phyloP scores from a whole-genome alignment of 1,284 basidiomycete species.

The Malassezia globosa region DNA sequence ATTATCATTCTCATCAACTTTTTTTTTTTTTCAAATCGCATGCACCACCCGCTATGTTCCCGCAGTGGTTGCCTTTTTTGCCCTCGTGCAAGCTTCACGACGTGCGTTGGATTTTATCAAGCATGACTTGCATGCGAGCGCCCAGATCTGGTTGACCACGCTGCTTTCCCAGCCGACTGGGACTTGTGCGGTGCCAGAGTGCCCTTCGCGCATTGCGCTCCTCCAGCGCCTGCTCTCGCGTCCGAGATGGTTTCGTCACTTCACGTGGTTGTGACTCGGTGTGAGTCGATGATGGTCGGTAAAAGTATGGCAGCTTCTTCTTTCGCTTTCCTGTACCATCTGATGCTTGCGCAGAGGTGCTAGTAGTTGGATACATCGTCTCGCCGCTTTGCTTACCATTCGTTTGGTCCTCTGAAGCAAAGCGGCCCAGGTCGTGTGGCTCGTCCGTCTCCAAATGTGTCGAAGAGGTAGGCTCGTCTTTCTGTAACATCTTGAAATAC shows the following conservation, averaged over 20 bases:
- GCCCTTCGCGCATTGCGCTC: constrained; percentile 28
- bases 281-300: constrained; percentile 3
- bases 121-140: constrained; percentile 41
- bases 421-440: constrained; percentile 15
- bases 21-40: too few relatives aligned
- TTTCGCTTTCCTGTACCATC: background rate
- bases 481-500: constrained; percentile 50
- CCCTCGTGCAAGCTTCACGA: too few relatives aligned
- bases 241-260: constrained; percentile 19
- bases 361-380: background rate
- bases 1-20: too few relatives aligned
- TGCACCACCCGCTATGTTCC: too few relatives aligned
- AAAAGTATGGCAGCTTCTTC: constrained; percentile 20
- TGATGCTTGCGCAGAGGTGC: too few relatives aligned
- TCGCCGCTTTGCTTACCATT: background rate
- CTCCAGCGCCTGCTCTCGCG: constrained; percentile 27
- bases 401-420: constrained; percentile 26
- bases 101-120: constrained; percentile 35
- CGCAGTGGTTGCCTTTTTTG: too few relatives aligned
- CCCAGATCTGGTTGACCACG: constrained; percentile 43
- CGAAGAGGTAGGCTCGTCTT: constrained; percentile 47
- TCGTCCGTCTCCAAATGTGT: background rate
- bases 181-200: constrained; percentile 37
- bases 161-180: constrained; percentile 27
- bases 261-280: constrained; percentile 11